Conservation (phyloP, 1,139 yeast species). For the Hyphopichia fennica region DNA sequence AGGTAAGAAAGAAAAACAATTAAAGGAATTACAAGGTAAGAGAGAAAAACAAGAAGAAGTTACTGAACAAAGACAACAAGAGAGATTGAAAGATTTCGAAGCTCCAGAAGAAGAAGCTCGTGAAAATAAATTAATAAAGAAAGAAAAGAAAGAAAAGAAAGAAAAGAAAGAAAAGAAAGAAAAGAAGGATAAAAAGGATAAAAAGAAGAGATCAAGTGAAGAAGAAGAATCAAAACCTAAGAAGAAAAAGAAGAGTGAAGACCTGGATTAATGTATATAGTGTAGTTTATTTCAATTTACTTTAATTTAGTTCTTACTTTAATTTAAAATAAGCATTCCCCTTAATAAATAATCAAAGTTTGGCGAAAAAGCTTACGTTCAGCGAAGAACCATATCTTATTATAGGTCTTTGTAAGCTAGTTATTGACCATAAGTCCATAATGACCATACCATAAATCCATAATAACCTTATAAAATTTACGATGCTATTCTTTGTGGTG, state of each 20-base stretch:
- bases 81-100: slow-evolving; percentile 73
- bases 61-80: slow-evolving; percentile 63
- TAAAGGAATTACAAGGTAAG: slow-evolving; percentile 72
- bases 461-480: too few relatives aligned
- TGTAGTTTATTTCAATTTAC: too few relatives aligned
- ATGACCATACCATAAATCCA: too few relatives aligned
- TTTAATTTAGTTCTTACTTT: too few relatives aligned
- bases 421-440: too few relatives aligned
- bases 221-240: too few relatives aligned
- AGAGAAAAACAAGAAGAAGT: slow-evolving; percentile 74
- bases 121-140: slow-evolving; percentile 27
- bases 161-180: slow-evolving; percentile 15
- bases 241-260: slow-evolving; percentile 3
- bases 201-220: slow-evolving; percentile 17
- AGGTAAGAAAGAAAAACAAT: slow-evolving; percentile 78
- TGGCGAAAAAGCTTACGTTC: too few relatives aligned
- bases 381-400: too few relatives aligned
- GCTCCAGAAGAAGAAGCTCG: slow-evolving; percentile 81
- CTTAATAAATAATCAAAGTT: too few relatives aligned
- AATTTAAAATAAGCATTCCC: too few relatives aligned
- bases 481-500: too few relatives aligned
- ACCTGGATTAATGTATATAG: slow-evolving; percentile 1
- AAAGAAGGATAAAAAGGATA: slow-evolving; percentile 18
- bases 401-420: too few relatives aligned
- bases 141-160: slow-evolving; percentile 24